These are phyloP conservation scores for Phytophthora macrochlamydospora DNA, from an alignment of 352 stramenopile species.

Conservation along the genomic window DNA sequence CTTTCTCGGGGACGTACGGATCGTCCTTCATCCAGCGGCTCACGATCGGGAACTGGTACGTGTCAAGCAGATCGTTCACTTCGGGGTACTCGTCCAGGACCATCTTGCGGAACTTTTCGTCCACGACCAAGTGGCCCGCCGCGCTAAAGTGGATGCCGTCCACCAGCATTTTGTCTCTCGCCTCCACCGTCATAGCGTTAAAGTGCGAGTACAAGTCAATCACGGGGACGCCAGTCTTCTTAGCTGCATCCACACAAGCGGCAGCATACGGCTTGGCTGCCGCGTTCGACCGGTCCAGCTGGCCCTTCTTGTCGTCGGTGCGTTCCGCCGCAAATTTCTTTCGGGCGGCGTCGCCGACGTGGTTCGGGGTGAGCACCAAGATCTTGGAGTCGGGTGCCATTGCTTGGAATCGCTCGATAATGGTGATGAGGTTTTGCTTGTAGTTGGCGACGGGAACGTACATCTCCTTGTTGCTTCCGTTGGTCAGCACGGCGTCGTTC, in stretches of 20 bases:
- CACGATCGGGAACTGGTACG: conserved; percentile 21
- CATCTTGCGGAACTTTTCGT: conserved; percentile 38
- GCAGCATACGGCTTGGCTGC: conserved; percentile 31
- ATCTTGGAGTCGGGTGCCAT: conserved; percentile 26
- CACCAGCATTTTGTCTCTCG: conserved; percentile 26
- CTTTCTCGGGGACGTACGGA: background rate
- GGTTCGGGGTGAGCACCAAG: conserved; percentile 44
- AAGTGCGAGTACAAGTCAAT: conserved; percentile 49
- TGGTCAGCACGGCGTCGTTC: conserved; percentile 50
- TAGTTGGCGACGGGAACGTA: conserved; percentile 51
- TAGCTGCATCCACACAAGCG: conserved; percentile 35
- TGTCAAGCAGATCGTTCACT: conserved; percentile 8
- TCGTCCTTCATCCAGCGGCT: conserved; percentile 6
- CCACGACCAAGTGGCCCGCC: conserved; percentile 41
- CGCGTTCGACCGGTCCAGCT: conserved; percentile 43
- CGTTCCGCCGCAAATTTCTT: background rate
- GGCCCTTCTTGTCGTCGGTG: conserved; percentile 13
- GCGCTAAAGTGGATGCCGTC: conserved; percentile 53
- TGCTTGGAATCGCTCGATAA: conserved; percentile 17
- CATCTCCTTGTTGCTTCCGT: conserved; percentile 23
- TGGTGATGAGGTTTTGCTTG: conserved; percentile 34
- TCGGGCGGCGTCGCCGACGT: conserved; percentile 33
- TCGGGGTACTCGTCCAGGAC: conserved; percentile 9
- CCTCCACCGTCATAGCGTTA: conserved; percentile 27
- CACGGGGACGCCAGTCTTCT: conserved; percentile 17